These are phyloP conservation scores for Blastobotrys buckinghamii DNA, from an alignment of 1,139 yeast species.

Conservation along the genomic window DNA sequence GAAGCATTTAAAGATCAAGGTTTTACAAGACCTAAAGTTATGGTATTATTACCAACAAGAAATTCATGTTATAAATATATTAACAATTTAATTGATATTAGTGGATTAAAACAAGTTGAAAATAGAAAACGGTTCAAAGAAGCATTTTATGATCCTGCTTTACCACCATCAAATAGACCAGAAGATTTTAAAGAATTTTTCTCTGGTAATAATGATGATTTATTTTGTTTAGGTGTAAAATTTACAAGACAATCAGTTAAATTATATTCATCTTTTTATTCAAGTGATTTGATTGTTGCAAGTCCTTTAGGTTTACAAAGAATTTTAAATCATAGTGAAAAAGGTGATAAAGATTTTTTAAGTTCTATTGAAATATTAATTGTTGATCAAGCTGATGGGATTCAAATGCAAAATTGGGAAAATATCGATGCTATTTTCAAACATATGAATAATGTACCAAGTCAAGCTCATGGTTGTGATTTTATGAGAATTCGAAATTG, in stretches of 20 bases:
- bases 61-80: constrained; percentile 69
- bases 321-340: constrained; percentile 52
- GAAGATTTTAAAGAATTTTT: constrained; percentile 75
- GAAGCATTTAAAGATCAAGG: constrained; percentile 71
- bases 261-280: constrained; percentile 76
- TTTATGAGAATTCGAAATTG: constrained; percentile 89
- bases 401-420: constrained; percentile 92
- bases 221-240: constrained; percentile 83
- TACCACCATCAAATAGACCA: constrained; percentile 59
- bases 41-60: constrained; percentile 80
- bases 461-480: constrained; percentile 76
- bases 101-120: constrained; percentile 71
- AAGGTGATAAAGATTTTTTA: constrained; percentile 57
- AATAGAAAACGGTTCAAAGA: constrained; percentile 67
- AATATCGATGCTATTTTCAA: constrained; percentile 65
- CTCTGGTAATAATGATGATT: constrained; percentile 87
- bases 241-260: constrained; percentile 84
- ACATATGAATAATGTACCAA: constrained; percentile 71
- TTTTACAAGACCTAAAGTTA: constrained; percentile 85
- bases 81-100: constrained; percentile 52
- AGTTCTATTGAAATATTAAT: constrained; percentile 81
- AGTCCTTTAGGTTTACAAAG: constrained; percentile 88
- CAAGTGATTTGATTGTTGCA: constrained; percentile 81
- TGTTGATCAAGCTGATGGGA: constrained; percentile 78
- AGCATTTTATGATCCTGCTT: constrained; percentile 55